Conservation (phyloP, 2,329 filamentous ascomycete species). For the Stachybotrys elegans region DNA sequence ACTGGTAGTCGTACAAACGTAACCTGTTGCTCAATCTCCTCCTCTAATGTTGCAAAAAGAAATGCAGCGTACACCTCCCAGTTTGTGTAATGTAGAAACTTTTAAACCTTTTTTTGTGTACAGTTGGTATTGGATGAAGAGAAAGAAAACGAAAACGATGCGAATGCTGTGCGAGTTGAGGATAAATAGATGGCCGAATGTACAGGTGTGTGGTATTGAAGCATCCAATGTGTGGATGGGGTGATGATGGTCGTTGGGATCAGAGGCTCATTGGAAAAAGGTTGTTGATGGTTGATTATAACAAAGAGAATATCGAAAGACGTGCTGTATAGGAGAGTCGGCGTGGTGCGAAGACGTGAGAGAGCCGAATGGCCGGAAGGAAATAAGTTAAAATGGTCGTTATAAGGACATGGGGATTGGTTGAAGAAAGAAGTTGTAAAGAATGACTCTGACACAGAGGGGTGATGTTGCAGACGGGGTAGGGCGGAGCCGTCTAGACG, state of each 20-base stretch:
- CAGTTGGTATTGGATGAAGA: constrained; percentile 5
- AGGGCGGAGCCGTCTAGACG: constrained; percentile 22
- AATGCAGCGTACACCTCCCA: not conserved
- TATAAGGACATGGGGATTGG: constrained; percentile 37
- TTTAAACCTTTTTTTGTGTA: constrained; percentile 3
- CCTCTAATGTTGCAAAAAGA: not conserved
- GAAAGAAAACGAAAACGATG: constrained; percentile 12
- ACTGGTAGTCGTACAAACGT: not conserved
- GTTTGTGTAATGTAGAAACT: not conserved
- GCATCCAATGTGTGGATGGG: constrained; percentile 18
- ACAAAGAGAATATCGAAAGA: constrained; percentile 31
- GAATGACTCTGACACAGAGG: constrained; percentile 20
- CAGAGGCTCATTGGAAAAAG: constrained; percentile 38
- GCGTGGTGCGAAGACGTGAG: constrained; percentile 21
- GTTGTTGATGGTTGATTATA: constrained; percentile 23
- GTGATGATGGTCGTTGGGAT: constrained; percentile 27
- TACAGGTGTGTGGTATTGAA: constrained; percentile 24
- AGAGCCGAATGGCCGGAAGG: constrained; percentile 22
- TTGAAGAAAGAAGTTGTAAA: constrained; percentile 12
- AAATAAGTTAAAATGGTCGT: constrained; percentile 32
- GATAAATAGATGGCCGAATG: constrained; percentile 21
- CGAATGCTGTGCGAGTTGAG: constrained; percentile 10
- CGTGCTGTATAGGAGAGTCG: constrained; percentile 22
- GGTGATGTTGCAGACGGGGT: constrained; percentile 15
- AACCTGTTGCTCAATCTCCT: not conserved